Percentiles rank a stretch among this genome's conserved stretches.
These are phyloP conservation scores for Acacia concinna DNA, from an alignment of 331 rosid genomes.

Conservation along the genomic window DNA sequence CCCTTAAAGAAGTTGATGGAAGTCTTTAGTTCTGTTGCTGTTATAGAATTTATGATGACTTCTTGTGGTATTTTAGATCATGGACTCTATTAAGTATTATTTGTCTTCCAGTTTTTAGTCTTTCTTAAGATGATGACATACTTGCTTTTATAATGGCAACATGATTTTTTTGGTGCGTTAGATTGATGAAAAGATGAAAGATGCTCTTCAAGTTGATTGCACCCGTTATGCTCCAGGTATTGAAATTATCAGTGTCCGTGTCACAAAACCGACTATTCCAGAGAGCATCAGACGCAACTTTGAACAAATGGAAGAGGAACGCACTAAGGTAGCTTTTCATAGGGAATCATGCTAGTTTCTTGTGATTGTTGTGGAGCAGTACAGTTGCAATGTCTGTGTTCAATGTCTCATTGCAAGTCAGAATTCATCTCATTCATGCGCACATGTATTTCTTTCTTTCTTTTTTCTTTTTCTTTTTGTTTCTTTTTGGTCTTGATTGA, in stretches of 20 bases:
- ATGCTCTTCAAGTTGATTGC: constrained; percentile 89
- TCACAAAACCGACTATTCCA: constrained; percentile 89
- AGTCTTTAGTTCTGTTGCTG: not conserved
- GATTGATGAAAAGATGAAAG: constrained; percentile 97
- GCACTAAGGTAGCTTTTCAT: constrained; percentile 68
- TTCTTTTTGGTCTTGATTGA: not conserved
- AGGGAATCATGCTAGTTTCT: constrained; percentile 12
- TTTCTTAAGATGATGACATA: not conserved
- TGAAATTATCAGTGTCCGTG: constrained; percentile 83
- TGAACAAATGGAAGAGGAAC: constrained; percentile 93
- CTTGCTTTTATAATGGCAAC: not conserved
- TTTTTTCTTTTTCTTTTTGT: not conserved
- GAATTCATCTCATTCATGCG: not conserved
- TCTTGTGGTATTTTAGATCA: not conserved
- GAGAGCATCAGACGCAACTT: constrained; percentile 68
- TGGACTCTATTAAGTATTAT: not conserved
- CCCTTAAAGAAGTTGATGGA: constrained; percentile 8
- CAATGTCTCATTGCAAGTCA: constrained; percentile 19
- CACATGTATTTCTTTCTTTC: not conserved
- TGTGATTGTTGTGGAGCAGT: constrained; percentile 16
- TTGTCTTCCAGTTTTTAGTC: not conserved
- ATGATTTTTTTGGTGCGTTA: constrained; percentile 21
- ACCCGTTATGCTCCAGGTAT: constrained; percentile 90
- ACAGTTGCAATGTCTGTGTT: constrained; percentile 10
- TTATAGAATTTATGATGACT: constrained; percentile 12